Base-by-base conservation (phyloP, 352 stramenopile genomes). In the Pythium apleroticum region DNA sequence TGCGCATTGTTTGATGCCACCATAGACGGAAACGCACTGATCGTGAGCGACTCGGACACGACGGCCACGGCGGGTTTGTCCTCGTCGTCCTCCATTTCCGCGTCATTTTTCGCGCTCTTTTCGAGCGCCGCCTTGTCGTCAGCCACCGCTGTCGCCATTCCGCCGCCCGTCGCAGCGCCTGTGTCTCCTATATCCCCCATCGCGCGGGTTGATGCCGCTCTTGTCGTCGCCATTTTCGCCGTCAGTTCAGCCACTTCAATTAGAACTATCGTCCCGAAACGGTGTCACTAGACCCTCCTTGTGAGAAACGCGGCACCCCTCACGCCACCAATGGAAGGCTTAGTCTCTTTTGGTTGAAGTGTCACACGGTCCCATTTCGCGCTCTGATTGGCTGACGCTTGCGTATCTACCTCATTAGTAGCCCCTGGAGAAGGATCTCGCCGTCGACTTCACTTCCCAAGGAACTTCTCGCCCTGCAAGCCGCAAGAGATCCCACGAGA, bases 1-100 rank as follows among this genome's bases (percentile, higher is more conserved):
- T n/a, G n/a, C n/a, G n/a, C n/a, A n/a, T n/a, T n/a, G n/a, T n/a
- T n/a, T n/a, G n/a, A n/a, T n/a, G n/a, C n/a, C n/a, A n/a, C n/a
- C 37, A 20, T 35, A 12, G 22, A 22, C 7, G 45, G 4, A 20
- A 25, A 17, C 66, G 28, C 53, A 75, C 71, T 58, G 53, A 67
- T 46, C 10, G 65, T 75, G 27, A 77, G 68, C 33, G 57, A 68
- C 57, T 77, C 67, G 28, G 52, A 63, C 15, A 55, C 60, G 12
- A 77, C 71, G 2, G 67, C 71, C 10, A 39, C 19, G n/a, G 37
- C 46, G 1, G 55, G 63, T 35, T 54, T 55, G 3, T 69, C 63
- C 10, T 35, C 55, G n/a, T 57, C 46, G 24, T 59, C 61, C 22
- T 63, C 31, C 24, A 37, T 7, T 52, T 25, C 17, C 20, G 43